Base-by-base conservation (phyloP, 2,329 filamentous ascomycete genomes). In the Calycina herbarum region DNA sequence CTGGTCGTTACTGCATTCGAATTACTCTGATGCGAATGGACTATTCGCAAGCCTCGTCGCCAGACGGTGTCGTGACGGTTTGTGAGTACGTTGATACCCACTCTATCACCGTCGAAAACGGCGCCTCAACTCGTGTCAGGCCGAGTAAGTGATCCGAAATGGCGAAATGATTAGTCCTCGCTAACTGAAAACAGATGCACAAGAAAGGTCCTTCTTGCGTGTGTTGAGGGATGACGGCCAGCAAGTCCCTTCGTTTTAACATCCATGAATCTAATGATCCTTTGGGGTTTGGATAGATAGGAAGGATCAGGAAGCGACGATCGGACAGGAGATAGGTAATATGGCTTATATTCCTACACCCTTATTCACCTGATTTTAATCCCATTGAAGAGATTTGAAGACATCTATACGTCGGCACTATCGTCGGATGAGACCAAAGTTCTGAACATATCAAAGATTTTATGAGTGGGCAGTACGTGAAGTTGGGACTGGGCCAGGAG, bases 21-120 rank as follows among this genome's bases (percentile, higher is more conserved):
- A 64, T 76, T 24, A 73, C 66, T 40, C 56, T 75, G 58, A 74
- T 74, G 72, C 68, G 71, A 45, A 73, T 73, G 72, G 72, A 72
- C 35, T 72, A 74, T 64, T 68, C 70, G 4, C 64, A 38, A 48
- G 67, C 68, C 20, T 64, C 67, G 1, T 62, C 65, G 7, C 66
- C 69, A 42, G 67, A 72, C 31, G 70, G 71, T 20, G 58, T 66
- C n/a, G 72, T 69, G 17, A 68, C 48, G 33, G 68, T 72, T 20
- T 62, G 67, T 54, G 73, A 73, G n/a, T 65, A 71, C 59, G 70
- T 71, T 24, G 72, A 74, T 57, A 74, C 65, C 54, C 70, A 66
- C 17, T 69, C 68, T 8, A 72, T 75, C 24, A 64, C 63, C 15
- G 72, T 75, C 15, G 71, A 71, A 29, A 67, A 73, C 4, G 67